Evolutionary conservation across 345 rosid genomes (phyloP), one percentile per base, ranked within the genome.

Genomic region (Lepidium didymum): DNA sequence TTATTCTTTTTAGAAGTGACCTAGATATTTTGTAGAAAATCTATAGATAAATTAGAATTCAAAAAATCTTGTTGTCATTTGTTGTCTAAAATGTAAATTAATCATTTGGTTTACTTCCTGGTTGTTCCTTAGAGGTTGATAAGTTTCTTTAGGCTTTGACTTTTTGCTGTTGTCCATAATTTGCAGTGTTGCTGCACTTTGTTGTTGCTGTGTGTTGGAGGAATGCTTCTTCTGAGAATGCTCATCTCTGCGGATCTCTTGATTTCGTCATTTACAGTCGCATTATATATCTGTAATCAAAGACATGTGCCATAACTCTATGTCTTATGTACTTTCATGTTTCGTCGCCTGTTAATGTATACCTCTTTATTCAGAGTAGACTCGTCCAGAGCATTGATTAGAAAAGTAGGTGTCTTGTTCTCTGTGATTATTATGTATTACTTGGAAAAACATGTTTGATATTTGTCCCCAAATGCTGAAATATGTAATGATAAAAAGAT

Each of bases 121-220:
- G 31, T 27, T 27, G 31, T 27, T 27, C 31, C 31, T 27, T 27
- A 27, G 31, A 27, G 31, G 31, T 27, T 27, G 31, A 27, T 27
- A 27, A 27, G 0, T 27, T 4, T 27, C 1, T 27, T 27, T 27
- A 27, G 31, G 31, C 31, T 27, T 27, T 27, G 31, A 27, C 31
- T 27, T 16, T 38, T 19, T 3, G 1, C n/a, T 38, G n/a, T 43
- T 64, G 62, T 4, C 33, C 33, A 29, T 29, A 19, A 67, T 65
- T n/a, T 76, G 69, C 77, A 80, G 85, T 73, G 74, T 84, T 36
- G 85, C 85, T 15, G 84, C 82, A 11, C 69, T 84, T 12, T 81
- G 81, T 65, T 79, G 83, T 64, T 79, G 83, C 53, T 82, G 78
- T 71, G 0, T 77, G 65, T 25, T 79, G 80, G 85, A 82, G 78